Evolutionary conservation across 352 stramenopile species (phyloP), one percentile per base, ranked within the genome.

Genomic region (Phytophthora nicotianae): DNA sequence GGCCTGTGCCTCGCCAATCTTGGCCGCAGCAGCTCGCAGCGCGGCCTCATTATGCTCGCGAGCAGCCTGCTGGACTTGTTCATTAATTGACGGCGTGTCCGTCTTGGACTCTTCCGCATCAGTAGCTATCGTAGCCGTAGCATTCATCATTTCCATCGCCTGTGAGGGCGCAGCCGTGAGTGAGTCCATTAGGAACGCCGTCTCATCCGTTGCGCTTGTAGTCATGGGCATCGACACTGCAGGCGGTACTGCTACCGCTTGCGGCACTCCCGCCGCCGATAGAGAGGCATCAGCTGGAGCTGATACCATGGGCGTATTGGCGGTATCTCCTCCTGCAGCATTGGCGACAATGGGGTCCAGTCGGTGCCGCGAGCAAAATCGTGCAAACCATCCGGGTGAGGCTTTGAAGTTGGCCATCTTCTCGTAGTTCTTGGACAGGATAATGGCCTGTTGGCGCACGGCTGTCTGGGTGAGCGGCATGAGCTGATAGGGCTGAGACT

Each of bases 401-500:
- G 88, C 88, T 69, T 96, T 93, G 65, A 96, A 95, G 26, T 79
- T 90, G 40, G 68, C 68, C 86, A 96, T 94, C 29, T 70, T 75
- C 23, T 93, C 82, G 65, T 93, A 93, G 46, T 93, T 94, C 58
- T 93, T 93, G 17, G 86, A 80, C 14, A 96, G 54, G 2, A 92
- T 50, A 52, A 96, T 92, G 33, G 88, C 88, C 46, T 94, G 85
- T 59, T 96, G 86, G 17, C 87, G 83, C 61, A 95, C 84, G 3
- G 83, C 82, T 4, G 86, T 93, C 64, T 92, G 84, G 52, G 85
- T 96, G 54, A 96, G 77, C 53, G 85, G 87, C 56, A 92, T 82
- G 51, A 92, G 72, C 72, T 94, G 86, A 51, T 91, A 94, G 59
- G 85, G 79, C 65, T 89, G 82, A 27, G 77, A 80, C 68, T 92